phyloP scores from a whole-genome alignment of 2,329 filamentous ascomycete species.

The Pyricularia pennisetigena region DNA sequence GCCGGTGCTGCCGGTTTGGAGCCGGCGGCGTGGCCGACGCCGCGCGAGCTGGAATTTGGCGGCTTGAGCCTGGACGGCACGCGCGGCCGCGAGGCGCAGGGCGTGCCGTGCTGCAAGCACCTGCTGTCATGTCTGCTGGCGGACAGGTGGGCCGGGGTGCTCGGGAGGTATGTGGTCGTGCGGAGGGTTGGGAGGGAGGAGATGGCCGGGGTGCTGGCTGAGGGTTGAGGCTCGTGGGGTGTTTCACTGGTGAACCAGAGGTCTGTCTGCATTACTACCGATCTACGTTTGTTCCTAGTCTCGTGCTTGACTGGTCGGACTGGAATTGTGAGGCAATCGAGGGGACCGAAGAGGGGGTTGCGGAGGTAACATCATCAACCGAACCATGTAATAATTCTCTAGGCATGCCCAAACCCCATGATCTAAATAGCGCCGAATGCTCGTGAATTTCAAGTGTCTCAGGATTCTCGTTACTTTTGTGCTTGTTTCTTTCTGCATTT shows the following conservation, averaged over 20 bases:
- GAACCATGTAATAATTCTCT: no score
- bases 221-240: background rate
- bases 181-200: conserved; percentile 50
- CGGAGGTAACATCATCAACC: background rate
- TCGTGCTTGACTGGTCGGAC: no score
- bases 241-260: no score
- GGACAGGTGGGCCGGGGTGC: conserved; percentile 48
- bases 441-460: background rate
- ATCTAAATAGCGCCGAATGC: background rate
- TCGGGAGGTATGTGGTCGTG: conserved; percentile 47
- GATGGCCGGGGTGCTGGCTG: conserved; percentile 51
- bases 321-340: no score
- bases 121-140: conserved; percentile 73
- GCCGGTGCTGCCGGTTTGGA: conserved; percentile 5
- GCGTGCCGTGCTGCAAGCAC: conserved; percentile 71
- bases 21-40: conserved; percentile 7
- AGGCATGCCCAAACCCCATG: no score
- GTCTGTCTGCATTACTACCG: no score
- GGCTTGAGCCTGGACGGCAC: conserved; percentile 15
- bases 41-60: conserved; percentile 19
- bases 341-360: no score
- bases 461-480: background rate
- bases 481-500: background rate
- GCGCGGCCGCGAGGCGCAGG: conserved; percentile 12
- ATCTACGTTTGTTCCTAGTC: no score